Evolutionary conservation across 2,329 filamentous ascomycete genomes (phyloP).

Genomic region (Fusarium begoniae): DNA sequence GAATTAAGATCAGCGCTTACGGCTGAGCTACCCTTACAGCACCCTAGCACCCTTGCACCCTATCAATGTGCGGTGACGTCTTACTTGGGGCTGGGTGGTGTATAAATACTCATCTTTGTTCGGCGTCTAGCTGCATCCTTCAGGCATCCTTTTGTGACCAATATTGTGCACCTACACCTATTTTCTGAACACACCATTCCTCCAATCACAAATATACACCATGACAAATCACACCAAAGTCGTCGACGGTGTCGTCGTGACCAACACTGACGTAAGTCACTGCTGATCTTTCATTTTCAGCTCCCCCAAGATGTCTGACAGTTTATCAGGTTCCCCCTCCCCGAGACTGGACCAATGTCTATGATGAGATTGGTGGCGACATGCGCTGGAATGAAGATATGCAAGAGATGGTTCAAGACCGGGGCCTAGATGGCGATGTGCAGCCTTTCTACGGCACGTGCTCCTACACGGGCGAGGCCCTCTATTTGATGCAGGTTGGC

Average conservation of each 20-base stretch:
- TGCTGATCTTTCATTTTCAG: no score
- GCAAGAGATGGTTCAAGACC: not conserved
- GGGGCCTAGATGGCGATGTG: not conserved
- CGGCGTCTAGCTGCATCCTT: fast-evolving
- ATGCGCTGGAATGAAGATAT: not conserved
- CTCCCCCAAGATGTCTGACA: not conserved
- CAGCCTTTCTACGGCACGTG: not conserved
- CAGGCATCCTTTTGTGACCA: not conserved
- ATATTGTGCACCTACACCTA: no score
- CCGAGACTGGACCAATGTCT: not conserved
- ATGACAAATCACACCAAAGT: not conserved
- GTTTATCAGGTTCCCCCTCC: not conserved
- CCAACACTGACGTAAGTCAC: not conserved
- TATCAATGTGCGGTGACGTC: not conserved
- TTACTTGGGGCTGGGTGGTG: fast-evolving
- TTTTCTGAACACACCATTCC: not conserved
- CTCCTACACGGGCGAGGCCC: not conserved
- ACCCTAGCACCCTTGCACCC: not conserved
- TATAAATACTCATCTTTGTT: not conserved
- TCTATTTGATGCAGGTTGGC: not conserved
- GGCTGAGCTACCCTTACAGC: not conserved
- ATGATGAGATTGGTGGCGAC: not conserved
- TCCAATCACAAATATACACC: fast-evolving
- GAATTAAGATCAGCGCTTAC: not conserved
- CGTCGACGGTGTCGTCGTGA: not conserved